Base-by-base conservation (phyloP, 192 early-diverging fungal species). In the Backusella psychrophila region DNA sequence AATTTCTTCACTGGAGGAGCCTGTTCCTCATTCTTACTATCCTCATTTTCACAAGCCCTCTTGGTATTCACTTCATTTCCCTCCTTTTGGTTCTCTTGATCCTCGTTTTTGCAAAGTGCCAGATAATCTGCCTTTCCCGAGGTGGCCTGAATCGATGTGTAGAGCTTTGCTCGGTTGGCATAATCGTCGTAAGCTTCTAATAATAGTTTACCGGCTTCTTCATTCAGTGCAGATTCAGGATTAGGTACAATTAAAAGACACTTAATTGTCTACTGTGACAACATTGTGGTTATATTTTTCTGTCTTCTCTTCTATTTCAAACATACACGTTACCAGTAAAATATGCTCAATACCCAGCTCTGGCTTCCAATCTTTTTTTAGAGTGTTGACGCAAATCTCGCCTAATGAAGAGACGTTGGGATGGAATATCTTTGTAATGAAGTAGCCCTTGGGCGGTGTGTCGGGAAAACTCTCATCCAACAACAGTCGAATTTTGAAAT, bases 321-420 rank as follows among this genome's bases (percentile, higher is more conserved):
- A 49, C 15, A 49, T 5, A 49, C 15, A 49, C 46, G 74, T 81
- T 85, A 94, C 94, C 82, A 98, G 81, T 63, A 99, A 84, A 42
- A 99, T 89, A 81, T 97, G 92, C 31, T 82, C 85, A 17, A 99
- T 89, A 0, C 95, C 94, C 9, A 95, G 86, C 59, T 94, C 91
- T 42, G 89, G 88, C 68, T 95, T 96, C 97, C 97, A 99, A 81
- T 99, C 97, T 80, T 94, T 96, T 75, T 99, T 99, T 33, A 99
- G 87, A 12, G 96, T 96, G 79, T 91, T 96, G 56, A 99, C 96
- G 81, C 97, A 99, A 76, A 99, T 94, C 76, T 98, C 96, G 26
- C 97, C 97, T 29, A 82, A 78, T 52, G 88, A 82, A 1, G 95
- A 92, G 0, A 99, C 95, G 78, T 99, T 99, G 6, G 97, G 97